Conservation (phyloP, 768 basidiomycete species). For the Rhodotorula kratochvilovae region DNA sequence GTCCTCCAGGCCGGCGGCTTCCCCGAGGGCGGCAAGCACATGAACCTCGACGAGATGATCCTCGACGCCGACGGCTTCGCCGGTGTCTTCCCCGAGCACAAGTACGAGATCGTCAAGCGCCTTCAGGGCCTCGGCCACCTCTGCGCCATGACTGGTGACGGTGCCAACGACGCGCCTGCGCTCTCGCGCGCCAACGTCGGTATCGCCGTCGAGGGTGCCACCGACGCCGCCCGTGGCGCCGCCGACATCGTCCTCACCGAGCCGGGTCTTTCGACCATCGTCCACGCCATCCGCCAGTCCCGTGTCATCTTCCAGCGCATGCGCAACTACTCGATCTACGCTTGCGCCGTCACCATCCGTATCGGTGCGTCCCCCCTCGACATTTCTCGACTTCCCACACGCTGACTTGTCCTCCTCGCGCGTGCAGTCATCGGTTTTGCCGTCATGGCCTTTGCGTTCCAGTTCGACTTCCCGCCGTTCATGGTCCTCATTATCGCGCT, state of each 20-base stretch:
- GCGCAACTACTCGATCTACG: conserved; percentile 91
- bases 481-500: conserved; percentile 98
- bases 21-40: conserved; percentile 80
- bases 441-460: conserved; percentile 89
- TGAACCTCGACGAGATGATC: conserved; percentile 91
- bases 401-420: conserved; percentile 3
- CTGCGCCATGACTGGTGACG: conserved; percentile 99
- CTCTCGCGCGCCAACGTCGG: conserved; percentile 97
- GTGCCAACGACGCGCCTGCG: conserved; percentile 97
- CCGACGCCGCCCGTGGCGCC: conserved; percentile 95
- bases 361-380: conserved; percentile 54
- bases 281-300: conserved; percentile 96
- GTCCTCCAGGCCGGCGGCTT: conserved; percentile 84
- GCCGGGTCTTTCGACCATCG: conserved; percentile 97
- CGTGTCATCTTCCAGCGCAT: conserved; percentile 99
- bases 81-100: conserved; percentile 99
- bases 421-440: conserved; percentile 91
- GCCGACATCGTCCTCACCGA: conserved; percentile 97
- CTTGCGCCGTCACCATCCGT: conserved; percentile 70
- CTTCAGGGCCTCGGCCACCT: conserved; percentile 92
- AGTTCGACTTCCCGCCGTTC: conserved; percentile 99
- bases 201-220: conserved; percentile 99
- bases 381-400: neutral
- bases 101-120: conserved; percentile 99
- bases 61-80: conserved; percentile 99